These are phyloP conservation scores for Austroboletus festivus DNA, from an alignment of 768 basidiomycete genomes.

Conservation along the genomic window DNA sequence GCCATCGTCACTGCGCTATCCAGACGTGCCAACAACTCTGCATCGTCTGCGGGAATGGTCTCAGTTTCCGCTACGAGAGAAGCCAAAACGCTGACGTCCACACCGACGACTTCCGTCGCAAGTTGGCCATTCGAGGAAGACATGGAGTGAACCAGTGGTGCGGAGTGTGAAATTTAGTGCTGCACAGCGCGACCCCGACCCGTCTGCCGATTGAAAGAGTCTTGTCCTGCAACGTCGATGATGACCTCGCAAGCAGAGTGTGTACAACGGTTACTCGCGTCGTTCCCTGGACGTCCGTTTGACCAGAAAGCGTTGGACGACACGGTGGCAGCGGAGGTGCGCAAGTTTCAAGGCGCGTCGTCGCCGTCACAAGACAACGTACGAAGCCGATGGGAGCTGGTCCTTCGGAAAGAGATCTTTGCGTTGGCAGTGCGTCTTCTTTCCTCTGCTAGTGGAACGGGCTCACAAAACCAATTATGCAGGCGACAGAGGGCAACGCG, in stretches of 20 bases:
- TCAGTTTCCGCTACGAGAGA: conserved; percentile 28
- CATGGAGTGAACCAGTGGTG: background rate
- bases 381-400: conserved; percentile 73
- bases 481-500: conserved; percentile 70
- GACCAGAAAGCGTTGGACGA: conserved; percentile 45
- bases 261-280: conserved; percentile 48
- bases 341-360: conserved; percentile 38
- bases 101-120: conserved; percentile 2
- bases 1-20: conserved; percentile 60
- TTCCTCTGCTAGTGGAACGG: background rate
- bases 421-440: conserved; percentile 57
- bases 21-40: conserved; percentile 52
- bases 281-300: conserved; percentile 51
- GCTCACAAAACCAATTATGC: background rate
- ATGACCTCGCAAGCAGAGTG: conserved; percentile 49
- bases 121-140: background rate
- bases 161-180: conserved; percentile 14
- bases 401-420: conserved; percentile 70
- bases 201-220: too few relatives aligned
- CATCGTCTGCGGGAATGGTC: conserved; percentile 31
- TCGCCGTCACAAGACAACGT: conserved; percentile 54
- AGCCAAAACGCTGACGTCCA: conserved; percentile 38
- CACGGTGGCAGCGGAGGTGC: conserved; percentile 47
- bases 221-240: background rate
- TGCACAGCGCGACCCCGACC: too few relatives aligned